These are phyloP conservation scores for Syzygium malaccense DNA, from an alignment of 441 rosid genomes.

Conservation along the genomic window DNA sequence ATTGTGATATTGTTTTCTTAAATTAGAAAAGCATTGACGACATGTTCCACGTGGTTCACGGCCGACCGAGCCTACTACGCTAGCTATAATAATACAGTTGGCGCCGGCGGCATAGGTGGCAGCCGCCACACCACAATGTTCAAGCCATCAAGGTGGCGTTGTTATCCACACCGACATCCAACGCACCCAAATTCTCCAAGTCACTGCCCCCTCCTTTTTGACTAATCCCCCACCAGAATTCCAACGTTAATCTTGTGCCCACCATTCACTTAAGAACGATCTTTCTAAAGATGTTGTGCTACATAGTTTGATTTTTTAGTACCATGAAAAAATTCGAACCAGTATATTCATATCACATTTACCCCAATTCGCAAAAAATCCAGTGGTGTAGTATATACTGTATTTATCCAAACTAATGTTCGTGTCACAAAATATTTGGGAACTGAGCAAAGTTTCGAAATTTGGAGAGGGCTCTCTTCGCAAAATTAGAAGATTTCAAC, in stretches of 20 bases:
- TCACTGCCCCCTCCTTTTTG: not conserved
- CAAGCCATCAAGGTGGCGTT: not conserved
- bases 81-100: not conserved
- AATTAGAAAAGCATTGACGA: not conserved
- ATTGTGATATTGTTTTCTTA: not conserved
- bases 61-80: not conserved
- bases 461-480: not conserved
- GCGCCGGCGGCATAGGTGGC: not conserved
- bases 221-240: not conserved
- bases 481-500: not conserved
- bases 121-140: not conserved
- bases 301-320: not conserved
- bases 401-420: not conserved
- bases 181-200: not conserved
- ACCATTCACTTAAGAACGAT: not conserved
- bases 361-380: fast-evolving
- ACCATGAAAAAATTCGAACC: too few species aligned
- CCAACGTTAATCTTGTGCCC: not conserved
- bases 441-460: not conserved
- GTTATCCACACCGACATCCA: not conserved
- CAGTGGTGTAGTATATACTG: too few species aligned
- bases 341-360: not conserved
- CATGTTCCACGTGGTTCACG: not conserved
- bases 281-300: not conserved
- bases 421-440: not conserved